phyloP scores from a whole-genome alignment of 1,284 basidiomycete species.

The Cutaneotrichosporon sp. region DNA sequence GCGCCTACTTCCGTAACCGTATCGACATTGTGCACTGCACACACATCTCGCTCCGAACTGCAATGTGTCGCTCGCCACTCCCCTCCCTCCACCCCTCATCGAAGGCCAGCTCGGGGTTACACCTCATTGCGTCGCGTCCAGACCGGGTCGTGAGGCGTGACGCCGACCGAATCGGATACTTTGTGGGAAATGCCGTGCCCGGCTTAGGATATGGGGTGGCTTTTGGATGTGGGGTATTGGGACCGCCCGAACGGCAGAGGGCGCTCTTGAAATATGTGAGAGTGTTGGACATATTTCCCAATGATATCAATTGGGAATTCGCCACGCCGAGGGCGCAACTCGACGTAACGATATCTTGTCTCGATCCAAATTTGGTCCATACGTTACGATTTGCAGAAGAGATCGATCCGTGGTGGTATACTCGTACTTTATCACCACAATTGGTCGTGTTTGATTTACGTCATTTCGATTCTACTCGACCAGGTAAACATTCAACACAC shows the following conservation, averaged over 20 bases:
- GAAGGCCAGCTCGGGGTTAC: neutral
- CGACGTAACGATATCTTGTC: neutral
- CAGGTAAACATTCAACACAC: slow-evolving; percentile 5
- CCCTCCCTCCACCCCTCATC: neutral
- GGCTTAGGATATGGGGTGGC: neutral
- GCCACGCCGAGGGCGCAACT: neutral
- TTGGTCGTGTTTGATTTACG: slow-evolving; percentile 5
- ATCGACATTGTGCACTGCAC: neutral
- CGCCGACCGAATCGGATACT: slow-evolving; percentile 7
- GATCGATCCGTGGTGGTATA: slow-evolving; percentile 10
- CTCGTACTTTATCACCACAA: neutral
- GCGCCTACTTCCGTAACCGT: neutral
- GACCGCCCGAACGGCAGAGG: neutral
- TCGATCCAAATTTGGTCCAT: neutral
- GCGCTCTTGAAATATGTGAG: neutral
- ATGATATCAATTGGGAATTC: slow-evolving; percentile 9
- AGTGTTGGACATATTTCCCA: slow-evolving; percentile 2
- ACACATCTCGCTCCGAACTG: slow-evolving; percentile 3
- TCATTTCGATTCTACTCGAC: neutral
- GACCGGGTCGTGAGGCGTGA: neutral
- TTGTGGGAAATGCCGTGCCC: neutral
- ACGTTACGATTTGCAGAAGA: slow-evolving; percentile 1
- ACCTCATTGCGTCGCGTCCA: slow-evolving; percentile 2
- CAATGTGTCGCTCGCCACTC: slow-evolving; percentile 6
- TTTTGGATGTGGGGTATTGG: neutral